Evolutionary conservation across 345 rosid species (phyloP), one percentile per base, ranked within the genome.

Genomic region (Linum trigynum): DNA sequence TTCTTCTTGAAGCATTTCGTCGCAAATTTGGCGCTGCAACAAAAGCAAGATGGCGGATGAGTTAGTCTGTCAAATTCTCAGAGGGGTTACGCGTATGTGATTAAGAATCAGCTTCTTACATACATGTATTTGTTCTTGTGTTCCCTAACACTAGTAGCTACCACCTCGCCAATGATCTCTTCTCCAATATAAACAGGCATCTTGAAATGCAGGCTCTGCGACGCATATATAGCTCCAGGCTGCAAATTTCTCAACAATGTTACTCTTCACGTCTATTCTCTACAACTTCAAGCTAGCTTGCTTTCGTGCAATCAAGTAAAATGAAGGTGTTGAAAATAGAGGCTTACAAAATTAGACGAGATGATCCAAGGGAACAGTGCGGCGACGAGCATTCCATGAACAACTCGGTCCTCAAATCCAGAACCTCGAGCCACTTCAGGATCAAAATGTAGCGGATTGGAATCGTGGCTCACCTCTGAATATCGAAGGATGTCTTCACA

Each of bases 361-460:
- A 90, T 88, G 11, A 86, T 88, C 56, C 80, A 80, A 41, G 96
- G 97, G 78, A 90, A 90, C 59, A 94, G 71, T 3, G 96, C 71
- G 64, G 96, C 96, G 12, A 88, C 89, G 63, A 94, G 92, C 96
- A 94, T 80, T 43, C 97, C 95, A 60, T 90, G 97, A 61, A 94
- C 97, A 72, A 86, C 74, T 35, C 75, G 69, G 72, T 79, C 90
- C 65, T 90, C 87, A 17, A 83, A 90, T 23, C 91, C 91, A 1
- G 84, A 81, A 71, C 66, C 60, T 75, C 68, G 81, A 35, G 92
- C 91, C 72, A 67, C 67, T 58, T 84, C 80, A 42, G 80, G 4
- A 77, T 90, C 89, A 12, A 94, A 90, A 73, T 94, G 95, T 48
- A 90, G 65, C 38, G 92, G 89, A 66, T 94, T 94, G 62, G 74